Evolutionary conservation across 1,139 yeast species (phyloP).

Genomic region (Pneumocystis oryctolagi): DNA sequence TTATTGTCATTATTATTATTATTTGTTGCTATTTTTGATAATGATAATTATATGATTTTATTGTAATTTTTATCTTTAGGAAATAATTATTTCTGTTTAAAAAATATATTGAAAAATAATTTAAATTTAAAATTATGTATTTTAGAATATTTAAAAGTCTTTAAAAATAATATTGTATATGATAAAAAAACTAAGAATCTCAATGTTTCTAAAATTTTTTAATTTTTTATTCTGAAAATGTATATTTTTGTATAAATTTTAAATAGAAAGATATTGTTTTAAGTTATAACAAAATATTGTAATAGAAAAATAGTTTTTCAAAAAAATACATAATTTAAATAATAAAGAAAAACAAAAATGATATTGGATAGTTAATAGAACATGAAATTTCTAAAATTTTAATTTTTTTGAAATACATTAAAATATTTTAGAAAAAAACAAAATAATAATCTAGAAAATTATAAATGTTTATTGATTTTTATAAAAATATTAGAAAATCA

Average conservation of each 20-base stretch:
- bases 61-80: conserved; percentile 83
- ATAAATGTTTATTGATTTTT: background rate
- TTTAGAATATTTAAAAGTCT: background rate
- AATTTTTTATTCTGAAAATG: too few relatives aligned
- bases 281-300: background rate
- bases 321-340: background rate
- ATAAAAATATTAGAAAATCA: too few relatives aligned
- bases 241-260: background rate
- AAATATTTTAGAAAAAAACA: background rate
- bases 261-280: background rate
- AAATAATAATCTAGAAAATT: background rate
- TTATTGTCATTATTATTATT: conserved; percentile 65
- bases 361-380: background rate
- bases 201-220: too few relatives aligned
- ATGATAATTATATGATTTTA: conserved; percentile 96
- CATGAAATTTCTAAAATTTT: background rate
- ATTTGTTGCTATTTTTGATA: too few relatives aligned
- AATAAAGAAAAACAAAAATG: background rate
- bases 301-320: background rate
- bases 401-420: background rate
- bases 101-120: too few relatives aligned
- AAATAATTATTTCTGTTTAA: conserved; percentile 78
- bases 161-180: background rate
- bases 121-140: background rate
- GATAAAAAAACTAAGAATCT: background rate